A percentile compares a stretch with the other conserved stretches of the same genome.
phyloP scores from a whole-genome alignment of 2,329 filamentous ascomycete species.

The Pyrenochaeta sp. region DNA sequence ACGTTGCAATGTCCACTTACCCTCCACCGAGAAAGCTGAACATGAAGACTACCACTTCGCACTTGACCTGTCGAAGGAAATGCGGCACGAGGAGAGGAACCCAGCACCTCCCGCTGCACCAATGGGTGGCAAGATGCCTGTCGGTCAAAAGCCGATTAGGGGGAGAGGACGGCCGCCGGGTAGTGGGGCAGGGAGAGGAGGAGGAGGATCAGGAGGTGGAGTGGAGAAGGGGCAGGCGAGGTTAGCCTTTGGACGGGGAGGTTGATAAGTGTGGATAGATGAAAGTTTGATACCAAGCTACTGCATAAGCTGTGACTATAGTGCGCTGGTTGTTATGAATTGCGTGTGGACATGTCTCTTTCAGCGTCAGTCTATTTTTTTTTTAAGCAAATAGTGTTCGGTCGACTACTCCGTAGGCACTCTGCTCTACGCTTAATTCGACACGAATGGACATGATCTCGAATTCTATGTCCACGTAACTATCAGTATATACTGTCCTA shows the following conservation, averaged over 20 bases:
- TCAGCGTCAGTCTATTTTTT: no score
- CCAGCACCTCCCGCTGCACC: constrained; percentile 5
- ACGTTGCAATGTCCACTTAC: constrained; percentile 71
- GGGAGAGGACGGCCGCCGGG: constrained; percentile 50
- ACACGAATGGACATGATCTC: no score
- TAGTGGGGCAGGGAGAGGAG: constrained; percentile 16
- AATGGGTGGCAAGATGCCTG: constrained; percentile 12
- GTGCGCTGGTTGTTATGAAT: no score
- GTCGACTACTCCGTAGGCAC: no score
- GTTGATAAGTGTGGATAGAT: constrained; percentile 7
- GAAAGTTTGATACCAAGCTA: not conserved
- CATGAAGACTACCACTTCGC: constrained; percentile 97
- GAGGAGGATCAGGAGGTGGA: constrained; percentile 16
- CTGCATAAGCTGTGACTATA: not conserved
- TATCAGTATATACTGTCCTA: no score
- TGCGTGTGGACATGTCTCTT: not conserved
- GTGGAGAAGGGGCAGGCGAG: constrained; percentile 56
- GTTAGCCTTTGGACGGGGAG: constrained; percentile 52
- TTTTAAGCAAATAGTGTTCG: no score
- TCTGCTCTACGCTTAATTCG: no score
- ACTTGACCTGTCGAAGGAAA: constrained; percentile 77
- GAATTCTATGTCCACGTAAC: no score
- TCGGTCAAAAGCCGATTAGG: constrained; percentile 31
- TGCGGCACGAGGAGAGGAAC: constrained; percentile 43
- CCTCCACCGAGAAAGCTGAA: constrained; percentile 69